Conservation (phyloP, 116 monocot species). For the Papilionanthe hybrid region DNA sequence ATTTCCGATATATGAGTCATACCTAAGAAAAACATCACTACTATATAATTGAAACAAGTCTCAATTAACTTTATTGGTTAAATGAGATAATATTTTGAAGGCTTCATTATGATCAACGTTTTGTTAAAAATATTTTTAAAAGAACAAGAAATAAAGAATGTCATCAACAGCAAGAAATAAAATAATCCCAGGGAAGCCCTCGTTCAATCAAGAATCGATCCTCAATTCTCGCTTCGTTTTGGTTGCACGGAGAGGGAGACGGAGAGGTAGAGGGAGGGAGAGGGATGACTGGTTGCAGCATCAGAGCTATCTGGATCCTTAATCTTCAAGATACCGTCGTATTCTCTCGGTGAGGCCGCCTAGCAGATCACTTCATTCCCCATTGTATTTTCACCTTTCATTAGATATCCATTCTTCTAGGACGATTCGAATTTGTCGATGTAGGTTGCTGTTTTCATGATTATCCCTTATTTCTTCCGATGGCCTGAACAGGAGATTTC, state of each 20-base stretch:
- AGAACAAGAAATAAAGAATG: too few relatives aligned
- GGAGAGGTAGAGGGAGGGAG: not conserved
- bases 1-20: too few relatives aligned
- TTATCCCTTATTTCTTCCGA: not conserved
- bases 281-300: conserved; percentile 52
- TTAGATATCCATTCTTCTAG: not conserved
- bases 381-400: not conserved
- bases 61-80: too few relatives aligned
- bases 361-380: not conserved
- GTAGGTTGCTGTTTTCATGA: not conserved
- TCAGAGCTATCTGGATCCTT: conserved; percentile 87
- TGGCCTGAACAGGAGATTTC: conserved; percentile 54
- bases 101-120: too few relatives aligned
- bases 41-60: too few relatives aligned
- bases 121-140: too few relatives aligned
- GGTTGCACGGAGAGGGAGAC: not conserved
- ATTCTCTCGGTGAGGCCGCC: conserved; percentile 63
- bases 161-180: too few relatives aligned
- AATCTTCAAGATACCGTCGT: conserved; percentile 60
- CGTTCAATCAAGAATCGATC: too few relatives aligned
- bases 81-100: too few relatives aligned
- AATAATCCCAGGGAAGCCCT: too few relatives aligned
- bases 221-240: too few relatives aligned
- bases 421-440: not conserved
- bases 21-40: too few relatives aligned